Base-by-base conservation (phyloP, 495 filamentous ascomycete genomes). In the Aspergillus sclerotiicarbonarius region DNA sequence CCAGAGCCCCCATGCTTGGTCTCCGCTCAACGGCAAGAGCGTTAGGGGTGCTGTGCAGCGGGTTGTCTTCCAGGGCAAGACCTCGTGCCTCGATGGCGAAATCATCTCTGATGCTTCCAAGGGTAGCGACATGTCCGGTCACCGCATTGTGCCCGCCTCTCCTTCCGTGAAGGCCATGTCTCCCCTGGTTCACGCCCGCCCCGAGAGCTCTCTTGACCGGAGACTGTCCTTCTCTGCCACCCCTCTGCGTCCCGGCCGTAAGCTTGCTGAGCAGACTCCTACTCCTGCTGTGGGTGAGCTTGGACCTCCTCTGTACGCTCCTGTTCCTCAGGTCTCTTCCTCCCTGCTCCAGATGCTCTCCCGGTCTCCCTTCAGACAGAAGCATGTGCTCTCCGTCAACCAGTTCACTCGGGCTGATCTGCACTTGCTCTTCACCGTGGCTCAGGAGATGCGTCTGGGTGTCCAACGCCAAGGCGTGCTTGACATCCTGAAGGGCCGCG, bases 401-500 rank as follows among this genome's bases (percentile, higher is more conserved):
- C 88, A 96, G 70, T 96, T 96, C 80, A 85, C 76, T 47, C 87
- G 92, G 18, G 77, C 86, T 29, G 92, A 98, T 62, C 79, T 98
- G 41, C 94, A 97, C 70, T 77, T 91, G 47, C 85, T 98, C 44
- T 98, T 98, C 81, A 92, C 91, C 18, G 90, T 98, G 43, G 95
- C 94, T 1, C 89, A 95, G 67, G 94, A 98, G 72, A 96, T 98
- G 91, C 87, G 91, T 16, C 81, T 96, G 16, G 92, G 90, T 50
- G 94, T 96, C 20, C 86, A 96, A 71, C 86, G 92, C 35, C 86
- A 96, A 63, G 94, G 94, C 54, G 86, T 93, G 29, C 82, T 98
- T 59, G 87, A 92, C 59, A 80, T 96, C 51, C 83, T 98, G 53
- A 90, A 88, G 65, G 91, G 92, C 32, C 85, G 88, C 43, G 77